Base-by-base conservation (phyloP, 176 grass and related monocot genomes). In the Musa beccarii region DNA sequence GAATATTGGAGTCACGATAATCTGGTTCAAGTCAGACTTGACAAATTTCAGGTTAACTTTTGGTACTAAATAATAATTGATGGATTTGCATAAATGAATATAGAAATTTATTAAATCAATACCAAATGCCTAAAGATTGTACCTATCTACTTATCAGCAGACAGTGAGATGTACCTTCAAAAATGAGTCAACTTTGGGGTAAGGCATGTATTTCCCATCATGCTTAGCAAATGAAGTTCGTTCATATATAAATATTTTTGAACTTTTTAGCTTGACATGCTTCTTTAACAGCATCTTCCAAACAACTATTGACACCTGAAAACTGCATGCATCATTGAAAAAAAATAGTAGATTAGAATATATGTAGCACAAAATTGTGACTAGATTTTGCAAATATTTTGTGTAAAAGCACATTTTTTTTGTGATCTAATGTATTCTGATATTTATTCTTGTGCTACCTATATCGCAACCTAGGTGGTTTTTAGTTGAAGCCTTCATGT, bases 151-250 rank as follows among this genome's bases (percentile, higher is more conserved):
- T 14, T n/a, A 19, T n/a, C n/a, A 61, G 52, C 50, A 73, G 52
- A 65, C 68, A 53, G 69, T 43, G 23, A 49, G 51, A 75, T 52
- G 54, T 86, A 96, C 93, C 89, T 96, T 96, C 49, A 92, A 72
- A 83, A 92, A 96, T 24, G 89, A 96, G 79, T 96, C 93, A 52
- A 96, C 87, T 80, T 90, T 96, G 52, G 87, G 74, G 75, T 96
- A 96, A 12, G 89, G 83, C 66, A 79, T 82, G 72, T 92, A 96
- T 79, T 82, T 89, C 54, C 89, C 87, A 74, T 83, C 71, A 68
- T 71, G 84, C 56, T 79, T 96, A 69, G 85, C 83, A 71, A 82
- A 92, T 54, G 93, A 90, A 68, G 82, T 84, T 53, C 76, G 78
- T 76, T 96, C 89, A 77, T 86, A 86, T 81, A 92, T 90, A 73